phyloP scores from a whole-genome alignment of 106 monocot genomes.

The Allium sativum region DNA sequence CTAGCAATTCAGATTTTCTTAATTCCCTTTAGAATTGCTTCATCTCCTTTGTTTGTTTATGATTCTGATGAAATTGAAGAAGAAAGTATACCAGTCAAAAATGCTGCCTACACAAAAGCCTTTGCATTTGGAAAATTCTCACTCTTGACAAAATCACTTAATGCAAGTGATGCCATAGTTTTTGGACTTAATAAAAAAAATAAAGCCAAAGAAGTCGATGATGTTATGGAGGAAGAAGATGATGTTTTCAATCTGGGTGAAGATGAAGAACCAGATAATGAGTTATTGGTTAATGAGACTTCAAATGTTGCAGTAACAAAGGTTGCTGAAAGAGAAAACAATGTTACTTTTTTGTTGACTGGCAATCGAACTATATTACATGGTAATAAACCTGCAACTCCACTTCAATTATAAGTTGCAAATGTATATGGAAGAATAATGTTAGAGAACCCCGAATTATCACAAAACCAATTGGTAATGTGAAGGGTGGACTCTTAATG shows the following conservation, averaged over 20 bases:
- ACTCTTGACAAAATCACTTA: slow-evolving; percentile 8
- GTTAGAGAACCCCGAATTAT: no score
- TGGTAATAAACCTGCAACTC: no score
- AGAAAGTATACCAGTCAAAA: background rate
- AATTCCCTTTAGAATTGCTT: slow-evolving; percentile 16
- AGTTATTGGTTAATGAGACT: slow-evolving; percentile 3
- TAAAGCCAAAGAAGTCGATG: background rate
- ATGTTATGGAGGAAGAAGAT: background rate
- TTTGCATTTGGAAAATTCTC: slow-evolving; percentile 2
- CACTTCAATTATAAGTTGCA: no score
- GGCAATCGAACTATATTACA: no score
- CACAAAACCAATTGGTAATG: no score
- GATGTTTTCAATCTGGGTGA: slow-evolving; percentile 18
- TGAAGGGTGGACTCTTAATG: no score
- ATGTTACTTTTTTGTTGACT: no score
- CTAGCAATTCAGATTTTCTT: slow-evolving; percentile 29
- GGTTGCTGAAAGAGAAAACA: no score
- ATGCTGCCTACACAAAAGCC: background rate
- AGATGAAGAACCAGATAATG: slow-evolving; percentile 22
- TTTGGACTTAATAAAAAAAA: background rate
- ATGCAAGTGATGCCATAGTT: background rate
- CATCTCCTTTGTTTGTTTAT: slow-evolving; percentile 10
- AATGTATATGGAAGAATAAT: no score
- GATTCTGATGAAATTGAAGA: background rate
- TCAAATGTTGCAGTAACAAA: background rate